phyloP scores from a whole-genome alignment of 2,329 filamentous ascomycete genomes.

The Pseudogymnoascus sp. region DNA sequence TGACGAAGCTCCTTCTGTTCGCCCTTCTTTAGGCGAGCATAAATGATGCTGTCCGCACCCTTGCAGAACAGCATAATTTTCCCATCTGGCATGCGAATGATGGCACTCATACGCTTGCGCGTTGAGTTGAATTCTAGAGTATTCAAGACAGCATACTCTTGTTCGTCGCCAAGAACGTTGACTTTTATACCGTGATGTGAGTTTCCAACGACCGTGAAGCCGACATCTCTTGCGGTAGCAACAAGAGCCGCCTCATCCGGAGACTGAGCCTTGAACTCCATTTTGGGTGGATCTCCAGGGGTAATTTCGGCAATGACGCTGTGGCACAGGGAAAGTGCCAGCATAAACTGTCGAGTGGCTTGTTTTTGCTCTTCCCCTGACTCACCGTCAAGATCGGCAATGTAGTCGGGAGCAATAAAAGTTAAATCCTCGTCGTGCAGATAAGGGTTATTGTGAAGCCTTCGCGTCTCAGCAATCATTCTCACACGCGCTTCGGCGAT shows the following conservation, averaged over 20 bases:
- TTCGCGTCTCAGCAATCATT: slow-evolving; percentile 65
- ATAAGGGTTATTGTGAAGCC: slow-evolving; percentile 81
- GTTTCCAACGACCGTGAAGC: slow-evolving; percentile 82
- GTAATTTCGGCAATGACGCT: slow-evolving; percentile 87
- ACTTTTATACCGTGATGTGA: slow-evolving; percentile 73
- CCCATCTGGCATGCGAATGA: slow-evolving; percentile 87
- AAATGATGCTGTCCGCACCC: slow-evolving; percentile 94
- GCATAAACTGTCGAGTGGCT: slow-evolving; percentile 85
- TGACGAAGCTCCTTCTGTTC: slow-evolving; percentile 78
- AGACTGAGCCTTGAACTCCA: slow-evolving; percentile 94
- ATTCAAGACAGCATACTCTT: slow-evolving; percentile 80
- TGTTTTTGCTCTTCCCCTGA: slow-evolving; percentile 67
- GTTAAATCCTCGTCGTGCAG: slow-evolving; percentile 83
- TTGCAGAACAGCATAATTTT: slow-evolving; percentile 92
- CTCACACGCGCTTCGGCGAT: slow-evolving; percentile 69
- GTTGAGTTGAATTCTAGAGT: slow-evolving; percentile 97
- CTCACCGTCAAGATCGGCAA: slow-evolving; percentile 71
- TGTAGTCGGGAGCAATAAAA: slow-evolving; percentile 84
- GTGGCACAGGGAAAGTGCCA: slow-evolving; percentile 90
- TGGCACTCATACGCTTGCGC: slow-evolving; percentile 95
- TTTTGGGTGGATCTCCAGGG: slow-evolving; percentile 82
- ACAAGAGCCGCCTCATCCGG: slow-evolving; percentile 94
- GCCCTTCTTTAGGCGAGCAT: slow-evolving; percentile 76
- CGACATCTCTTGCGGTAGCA: slow-evolving; percentile 87
- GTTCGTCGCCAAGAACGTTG: slow-evolving; percentile 80